Base-by-base conservation (phyloP, 2,329 filamentous ascomycete genomes). In the Diaporthe sp. region DNA sequence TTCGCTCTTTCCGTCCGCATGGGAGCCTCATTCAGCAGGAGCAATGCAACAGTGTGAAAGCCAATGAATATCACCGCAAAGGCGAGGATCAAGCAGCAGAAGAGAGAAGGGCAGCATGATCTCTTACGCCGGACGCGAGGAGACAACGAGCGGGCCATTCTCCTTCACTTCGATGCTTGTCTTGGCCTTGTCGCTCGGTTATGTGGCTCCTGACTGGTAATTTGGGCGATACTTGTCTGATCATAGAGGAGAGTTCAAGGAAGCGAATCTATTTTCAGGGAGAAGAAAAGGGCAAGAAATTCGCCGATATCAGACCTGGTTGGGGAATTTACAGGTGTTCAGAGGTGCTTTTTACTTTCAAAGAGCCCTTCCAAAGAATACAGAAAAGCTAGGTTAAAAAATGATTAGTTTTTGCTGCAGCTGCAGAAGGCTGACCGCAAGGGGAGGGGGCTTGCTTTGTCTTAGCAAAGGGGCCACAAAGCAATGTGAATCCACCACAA, bases 381-480 rank as follows among this genome's bases (percentile, higher is more conserved):
- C 27, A 32, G 27, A n/a, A 32, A 50, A 30, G 17, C 44, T 13
- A 17, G 12, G 44, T n/a, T n/a, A n/a, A 4, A 25, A 51, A 2
- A 13, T 37, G 30, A 17, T 22, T 10, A 44, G 30, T 12, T n/a
- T 13, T 65, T 4, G 42, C 42, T 65, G 30, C 61, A 65, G 47
- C 22, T 35, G 27, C 15, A 30, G 3, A 27, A 12, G 25, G n/a
- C 4, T 37, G 61, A 66, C 61, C 42, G 61, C 42, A 66, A 66
- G 42, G 35, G 61, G 61, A 50, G 30, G 7, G 30, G 13, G 47
- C 47, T 6, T 50, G 61, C 61, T 66, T 66, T 66, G 61, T 66
- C 30, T 50, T 4, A 35, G 32, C 19, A 27, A 35, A 12, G 27
- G 27, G 22, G 30, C 22, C 30, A 66, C 61, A 66, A 66, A 50